Conservation (phyloP, 1,139 yeast species). For the Hyphopichia burtonii region DNA sequence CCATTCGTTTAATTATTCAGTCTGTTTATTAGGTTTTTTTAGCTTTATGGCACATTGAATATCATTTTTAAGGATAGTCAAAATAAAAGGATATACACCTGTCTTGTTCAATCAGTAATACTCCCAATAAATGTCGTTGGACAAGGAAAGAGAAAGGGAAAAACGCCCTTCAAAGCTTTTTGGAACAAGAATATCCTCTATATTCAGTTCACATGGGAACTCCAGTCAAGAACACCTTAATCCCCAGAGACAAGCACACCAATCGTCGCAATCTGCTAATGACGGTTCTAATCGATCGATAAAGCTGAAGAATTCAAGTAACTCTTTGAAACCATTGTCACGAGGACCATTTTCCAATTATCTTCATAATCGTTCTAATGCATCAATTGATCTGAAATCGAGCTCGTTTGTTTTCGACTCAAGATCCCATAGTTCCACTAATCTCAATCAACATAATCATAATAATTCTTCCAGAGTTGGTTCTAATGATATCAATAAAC, state of each 20-base stretch:
- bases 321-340: conserved; percentile 2
- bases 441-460: not conserved
- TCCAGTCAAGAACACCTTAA: conserved; percentile 4
- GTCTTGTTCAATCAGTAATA: too few relatives aligned
- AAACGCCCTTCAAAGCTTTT: conserved; percentile 4
- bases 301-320: not conserved
- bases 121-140: conserved; percentile 3
- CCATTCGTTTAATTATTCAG: too few relatives aligned
- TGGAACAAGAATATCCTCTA: conserved; percentile 5
- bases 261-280: not conserved
- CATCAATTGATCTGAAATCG: conserved; percentile 1
- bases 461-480: not conserved
- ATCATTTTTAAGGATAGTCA: too few relatives aligned
- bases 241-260: not conserved
- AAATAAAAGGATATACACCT: too few relatives aligned
- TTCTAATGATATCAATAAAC: not conserved
- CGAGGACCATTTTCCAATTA: conserved; percentile 1
- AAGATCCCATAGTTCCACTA: not conserved
- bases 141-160: conserved; percentile 4
- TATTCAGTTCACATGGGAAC: conserved; percentile 1
- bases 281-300: conserved; percentile 1
- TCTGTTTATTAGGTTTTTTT: too few relatives aligned
- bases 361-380: conserved; percentile 1
- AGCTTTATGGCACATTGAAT: too few relatives aligned
- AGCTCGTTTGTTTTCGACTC: conserved; percentile 1